Conservation (phyloP, 2,329 filamentous ascomycete genomes). For the Ophiostoma ulmi region DNA sequence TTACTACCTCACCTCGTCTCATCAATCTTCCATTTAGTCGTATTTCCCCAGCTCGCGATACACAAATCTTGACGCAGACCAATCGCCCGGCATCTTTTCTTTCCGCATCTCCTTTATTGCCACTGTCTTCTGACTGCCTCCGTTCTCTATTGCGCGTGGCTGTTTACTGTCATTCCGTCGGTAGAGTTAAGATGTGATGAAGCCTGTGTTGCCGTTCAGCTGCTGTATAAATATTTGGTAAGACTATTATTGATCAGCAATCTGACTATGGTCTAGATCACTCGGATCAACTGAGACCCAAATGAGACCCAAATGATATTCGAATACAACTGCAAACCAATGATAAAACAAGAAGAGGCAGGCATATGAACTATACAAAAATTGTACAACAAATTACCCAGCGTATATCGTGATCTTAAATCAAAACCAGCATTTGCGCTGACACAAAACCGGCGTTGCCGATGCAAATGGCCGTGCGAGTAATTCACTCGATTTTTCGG, state of each 20-base stretch:
- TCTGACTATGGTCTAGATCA: not conserved
- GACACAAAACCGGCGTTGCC: conserved; percentile 13
- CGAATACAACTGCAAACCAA: not conserved
- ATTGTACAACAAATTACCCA: not conserved
- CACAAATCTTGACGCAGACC: conserved; percentile 11
- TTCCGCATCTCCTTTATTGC: conserved; percentile 8
- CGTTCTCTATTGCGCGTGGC: conserved; percentile 17
- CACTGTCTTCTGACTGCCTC: conserved; percentile 6
- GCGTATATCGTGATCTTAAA: not conserved
- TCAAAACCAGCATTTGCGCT: not conserved
- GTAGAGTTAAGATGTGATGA: not conserved
- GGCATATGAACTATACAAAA: not conserved
- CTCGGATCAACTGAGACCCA: not conserved
- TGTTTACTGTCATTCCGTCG: not conserved
- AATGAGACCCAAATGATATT: not conserved
- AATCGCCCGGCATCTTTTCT: not conserved
- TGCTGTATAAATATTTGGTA: not conserved
- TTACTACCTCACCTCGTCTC: not conserved
- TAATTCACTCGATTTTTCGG: not conserved
- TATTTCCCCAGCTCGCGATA: conserved; percentile 10
- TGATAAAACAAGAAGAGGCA: not conserved
- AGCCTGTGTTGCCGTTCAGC: not conserved
- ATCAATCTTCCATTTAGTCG: conserved; percentile 7
- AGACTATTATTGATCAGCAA: not conserved
- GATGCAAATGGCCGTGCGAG: conserved; percentile 11